A percentile compares a stretch with the other conserved stretches of the same genome.
These are phyloP conservation scores for Mentha longifolia DNA, from an alignment of 257 asterid genomes.

Conservation along the genomic window DNA sequence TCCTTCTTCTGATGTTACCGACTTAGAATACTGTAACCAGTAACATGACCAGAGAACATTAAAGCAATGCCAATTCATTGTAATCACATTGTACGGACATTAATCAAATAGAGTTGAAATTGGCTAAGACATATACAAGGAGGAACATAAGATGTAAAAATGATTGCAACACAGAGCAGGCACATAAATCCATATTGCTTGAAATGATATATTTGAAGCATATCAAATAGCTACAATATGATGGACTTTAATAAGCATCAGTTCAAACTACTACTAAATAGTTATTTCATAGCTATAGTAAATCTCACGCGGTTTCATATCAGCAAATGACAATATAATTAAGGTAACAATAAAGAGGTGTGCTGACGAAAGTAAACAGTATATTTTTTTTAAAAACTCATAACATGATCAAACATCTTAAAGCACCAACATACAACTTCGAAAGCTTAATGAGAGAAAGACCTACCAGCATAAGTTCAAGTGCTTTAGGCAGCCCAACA, in stretches of 20 bases:
- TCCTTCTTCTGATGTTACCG: slow-evolving; percentile 88
- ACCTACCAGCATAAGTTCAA: slow-evolving; percentile 90
- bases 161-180: too few species aligned
- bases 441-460: slow-evolving; percentile 21
- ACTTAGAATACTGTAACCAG: slow-evolving; percentile 69
- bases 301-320: background rate
- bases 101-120: too few species aligned
- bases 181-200: too few species aligned
- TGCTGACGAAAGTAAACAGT: background rate
- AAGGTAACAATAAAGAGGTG: slow-evolving; percentile 1
- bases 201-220: too few species aligned
- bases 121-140: too few species aligned
- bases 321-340: slow-evolving; percentile 12
- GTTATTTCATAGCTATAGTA: too few species aligned
- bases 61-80: slow-evolving; percentile 14
- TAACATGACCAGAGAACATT: slow-evolving; percentile 5
- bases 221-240: too few species aligned
- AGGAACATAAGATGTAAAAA: too few species aligned
- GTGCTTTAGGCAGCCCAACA: slow-evolving; percentile 83
- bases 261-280: too few species aligned
- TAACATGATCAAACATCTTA: slow-evolving; percentile 12
- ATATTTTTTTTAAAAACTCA: background rate
- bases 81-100: slow-evolving; percentile 15
- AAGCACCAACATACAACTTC: background rate
- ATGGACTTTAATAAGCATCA: too few species aligned